Conservation (phyloP, 768 basidiomycete genomes). For the Pisolithus orientalis region DNA sequence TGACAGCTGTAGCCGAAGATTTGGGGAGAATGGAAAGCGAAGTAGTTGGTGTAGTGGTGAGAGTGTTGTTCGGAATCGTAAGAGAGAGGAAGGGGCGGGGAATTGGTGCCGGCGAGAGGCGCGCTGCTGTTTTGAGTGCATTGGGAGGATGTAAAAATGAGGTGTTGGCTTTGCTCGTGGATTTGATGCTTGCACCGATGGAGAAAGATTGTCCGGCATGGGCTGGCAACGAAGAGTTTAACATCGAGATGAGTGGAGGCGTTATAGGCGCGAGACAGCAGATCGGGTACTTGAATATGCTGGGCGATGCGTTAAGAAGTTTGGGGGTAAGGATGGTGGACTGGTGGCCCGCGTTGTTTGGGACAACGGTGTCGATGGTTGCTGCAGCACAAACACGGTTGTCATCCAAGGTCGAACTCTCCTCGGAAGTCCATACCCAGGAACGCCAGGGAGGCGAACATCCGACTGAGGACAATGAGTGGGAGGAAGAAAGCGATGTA, state of each 20-base stretch:
- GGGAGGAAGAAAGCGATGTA: conserved; percentile 31
- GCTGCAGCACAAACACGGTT: conserved; percentile 59
- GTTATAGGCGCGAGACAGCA: conserved; percentile 57
- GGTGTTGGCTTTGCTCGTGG: conserved; percentile 73
- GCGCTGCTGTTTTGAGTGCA: conserved; percentile 68
- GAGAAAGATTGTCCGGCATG: conserved; percentile 25
- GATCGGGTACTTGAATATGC: conserved; percentile 76
- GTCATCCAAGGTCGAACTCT: conserved; percentile 10
- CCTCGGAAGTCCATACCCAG: conserved; percentile 1
- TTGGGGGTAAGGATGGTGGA: conserved; percentile 64
- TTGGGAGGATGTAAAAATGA: conserved; percentile 63
- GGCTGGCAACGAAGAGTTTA: conserved; percentile 21
- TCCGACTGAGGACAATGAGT: conserved; percentile 29
- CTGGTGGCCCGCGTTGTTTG: conserved; percentile 74
- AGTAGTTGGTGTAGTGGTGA: conserved; percentile 63
- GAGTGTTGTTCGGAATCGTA: conserved; percentile 85
- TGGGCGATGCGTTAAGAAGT: conserved; percentile 79
- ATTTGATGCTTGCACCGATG: conserved; percentile 83
- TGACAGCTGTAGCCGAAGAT: conserved; percentile 66
- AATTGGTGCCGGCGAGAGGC: conserved; percentile 51
- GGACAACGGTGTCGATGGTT: conserved; percentile 59
- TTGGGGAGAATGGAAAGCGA: conserved; percentile 49
- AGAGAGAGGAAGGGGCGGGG: conserved; percentile 68
- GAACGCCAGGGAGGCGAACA: conserved; percentile 18
- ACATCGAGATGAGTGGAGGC: conserved; percentile 21